Conservation (phyloP, 306 rosid species). For the Abrus pulchellus region DNA sequence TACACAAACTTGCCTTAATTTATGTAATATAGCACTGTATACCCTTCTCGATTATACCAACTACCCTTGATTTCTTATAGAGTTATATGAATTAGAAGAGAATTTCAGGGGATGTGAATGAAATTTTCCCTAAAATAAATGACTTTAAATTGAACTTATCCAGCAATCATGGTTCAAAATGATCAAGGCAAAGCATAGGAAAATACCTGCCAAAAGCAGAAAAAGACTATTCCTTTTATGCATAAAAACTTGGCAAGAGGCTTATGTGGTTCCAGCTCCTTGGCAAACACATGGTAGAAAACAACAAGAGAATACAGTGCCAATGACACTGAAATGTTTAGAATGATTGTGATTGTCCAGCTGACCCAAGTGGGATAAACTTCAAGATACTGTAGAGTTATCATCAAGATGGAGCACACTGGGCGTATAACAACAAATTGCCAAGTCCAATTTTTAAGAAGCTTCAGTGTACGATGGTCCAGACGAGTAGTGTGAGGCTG, state of each 20-base stretch:
- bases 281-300: slow-evolving; percentile 88
- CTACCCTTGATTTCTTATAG: too few relatives aligned
- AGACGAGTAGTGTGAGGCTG: slow-evolving; percentile 79
- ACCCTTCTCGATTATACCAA: too few relatives aligned
- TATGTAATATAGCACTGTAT: too few relatives aligned
- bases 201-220: slow-evolving; percentile 96
- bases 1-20: too few relatives aligned
- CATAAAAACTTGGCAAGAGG: slow-evolving; percentile 92
- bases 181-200: slow-evolving; percentile 11
- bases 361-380: slow-evolving; percentile 83
- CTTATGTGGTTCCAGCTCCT: slow-evolving; percentile 82
- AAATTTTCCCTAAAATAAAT: too few relatives aligned
- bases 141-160: not conserved
- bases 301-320: slow-evolving; percentile 84
- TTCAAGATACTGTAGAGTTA: slow-evolving; percentile 67
- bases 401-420: slow-evolving; percentile 82
- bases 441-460: slow-evolving; percentile 88
- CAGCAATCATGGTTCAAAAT: not conserved
- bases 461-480: slow-evolving; percentile 69
- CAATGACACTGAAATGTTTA: slow-evolving; percentile 76
- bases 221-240: slow-evolving; percentile 94
- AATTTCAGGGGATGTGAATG: too few relatives aligned
- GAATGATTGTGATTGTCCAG: slow-evolving; percentile 86
- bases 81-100: too few relatives aligned
- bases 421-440: slow-evolving; percentile 88